Base-by-base conservation (phyloP, 371 early-diverging fungal species). In the Mortierella sp. region DNA sequence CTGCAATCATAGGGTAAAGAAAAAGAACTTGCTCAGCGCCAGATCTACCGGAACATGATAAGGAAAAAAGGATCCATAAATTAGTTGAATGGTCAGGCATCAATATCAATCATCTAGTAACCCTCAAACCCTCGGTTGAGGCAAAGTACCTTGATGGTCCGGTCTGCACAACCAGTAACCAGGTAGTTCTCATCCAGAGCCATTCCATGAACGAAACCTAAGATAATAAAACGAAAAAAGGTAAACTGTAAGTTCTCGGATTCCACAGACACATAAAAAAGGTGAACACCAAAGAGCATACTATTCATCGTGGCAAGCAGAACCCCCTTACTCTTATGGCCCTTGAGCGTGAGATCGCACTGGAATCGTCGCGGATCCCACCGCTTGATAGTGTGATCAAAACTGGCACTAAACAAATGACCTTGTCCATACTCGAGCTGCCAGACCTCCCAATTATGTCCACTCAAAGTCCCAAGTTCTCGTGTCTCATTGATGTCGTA, bases 381-480 rank as follows among this genome's bases (percentile, higher is more conserved):
- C 14, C 94, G 83, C 84, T 92, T 93, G 74, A 95, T 91, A 10
- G 94, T 92, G 72, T 94, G 94, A 76, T 95, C 95, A 76, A 92
- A 92, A 68, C 92, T 91, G 24, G 91, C 94, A 75, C 92, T 92
- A 79, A 94, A 94, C 70, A 94, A 73, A 47, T 86, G 84, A 1
- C 91, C 92, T 45, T 92, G 87, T 3, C 88, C 80, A 77, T 90
- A 91, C 60, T 90, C 88, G 24, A 94, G 84, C 74, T 94, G 92
- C 94, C 94, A 94, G 11, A 94, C 94, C 78, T 94, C 94, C 94
- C 94, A 94, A 31, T 91, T 90, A 80, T 94, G 94, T 1, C 94
- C 94, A 31, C 88, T 77, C 71, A 94, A 65, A 0, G 90, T 91
- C 8, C 90, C 88, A 6, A 90, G 77, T 11, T 90, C 83, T 42